These are phyloP conservation scores for Polychytrium aggregatum DNA, from an alignment of 192 early-diverging fungal species.

Conservation along the genomic window DNA sequence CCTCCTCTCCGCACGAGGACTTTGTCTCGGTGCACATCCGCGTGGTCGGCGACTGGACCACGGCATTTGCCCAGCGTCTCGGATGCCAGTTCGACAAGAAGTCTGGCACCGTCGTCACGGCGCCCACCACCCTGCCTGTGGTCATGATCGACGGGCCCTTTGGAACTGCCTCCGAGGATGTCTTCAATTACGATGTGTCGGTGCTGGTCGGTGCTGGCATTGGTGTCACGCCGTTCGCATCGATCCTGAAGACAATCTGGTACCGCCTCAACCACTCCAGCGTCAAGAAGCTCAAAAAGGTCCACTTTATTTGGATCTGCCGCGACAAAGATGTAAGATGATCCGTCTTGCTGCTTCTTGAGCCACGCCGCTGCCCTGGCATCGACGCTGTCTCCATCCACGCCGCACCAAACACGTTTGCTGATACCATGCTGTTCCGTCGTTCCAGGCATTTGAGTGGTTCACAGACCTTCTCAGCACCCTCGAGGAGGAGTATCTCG, in stretches of 20 bases:
- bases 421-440: conserved; percentile 10
- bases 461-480: conserved; percentile 74
- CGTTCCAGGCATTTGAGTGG: conserved; percentile 84
- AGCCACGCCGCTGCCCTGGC: no score
- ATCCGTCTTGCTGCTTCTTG: no score
- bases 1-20: conserved; percentile 68
- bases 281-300: conserved; percentile 53
- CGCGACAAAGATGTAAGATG: conserved; percentile 70
- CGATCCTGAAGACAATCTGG: conserved; percentile 73
- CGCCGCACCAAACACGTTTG: no score
- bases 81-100: conserved; percentile 52
- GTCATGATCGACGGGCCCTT: conserved; percentile 71
- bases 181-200: conserved; percentile 66
- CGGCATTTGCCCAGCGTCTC: conserved; percentile 50
- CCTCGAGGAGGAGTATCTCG: conserved; percentile 65
- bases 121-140: conserved; percentile 47
- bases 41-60: conserved; percentile 67
- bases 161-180: conserved; percentile 70
- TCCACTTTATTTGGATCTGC: conserved; percentile 81
- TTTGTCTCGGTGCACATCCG: conserved; percentile 67
- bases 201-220: conserved; percentile 75
- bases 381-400: conserved; percentile 1
- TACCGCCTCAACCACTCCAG: conserved; percentile 49
- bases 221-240: conserved; percentile 76
- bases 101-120: conserved; percentile 19